These are phyloP conservation scores for Saitozyma podzolica DNA, from an alignment of 768 basidiomycete species.

Conservation along the genomic window DNA sequence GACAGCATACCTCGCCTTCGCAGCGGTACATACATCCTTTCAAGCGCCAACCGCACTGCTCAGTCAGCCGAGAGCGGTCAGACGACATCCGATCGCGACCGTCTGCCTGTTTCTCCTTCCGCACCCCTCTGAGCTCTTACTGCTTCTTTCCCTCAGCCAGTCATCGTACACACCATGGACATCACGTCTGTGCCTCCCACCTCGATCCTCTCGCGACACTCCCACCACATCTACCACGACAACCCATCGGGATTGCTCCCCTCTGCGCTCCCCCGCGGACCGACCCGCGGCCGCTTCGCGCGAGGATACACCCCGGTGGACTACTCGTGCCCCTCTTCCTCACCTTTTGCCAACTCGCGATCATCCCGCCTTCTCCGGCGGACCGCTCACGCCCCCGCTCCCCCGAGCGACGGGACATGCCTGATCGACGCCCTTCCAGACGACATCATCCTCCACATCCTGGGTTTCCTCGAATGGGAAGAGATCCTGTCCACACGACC, in stretches of 20 bases:
- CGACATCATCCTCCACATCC: constrained; percentile 25
- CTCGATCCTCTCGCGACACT: constrained; percentile 28
- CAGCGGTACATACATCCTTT: too few relatives aligned
- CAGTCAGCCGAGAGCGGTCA: too few relatives aligned
- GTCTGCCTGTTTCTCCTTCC: too few relatives aligned
- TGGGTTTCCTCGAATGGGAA: constrained; percentile 22
- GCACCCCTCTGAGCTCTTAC: too few relatives aligned
- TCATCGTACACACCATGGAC: constrained; percentile 20
- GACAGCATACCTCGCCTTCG: too few relatives aligned
- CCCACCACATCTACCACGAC: constrained; percentile 25
- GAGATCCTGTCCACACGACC: constrained; percentile 20
- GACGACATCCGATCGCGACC: too few relatives aligned
- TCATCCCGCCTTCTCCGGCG: constrained; percentile 4
- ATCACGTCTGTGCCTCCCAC: constrained; percentile 32
- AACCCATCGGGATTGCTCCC: neutral
- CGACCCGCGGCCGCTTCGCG: neutral
- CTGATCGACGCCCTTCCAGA: constrained; percentile 27
- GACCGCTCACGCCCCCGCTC: constrained; percentile 3
- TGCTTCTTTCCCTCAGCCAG: too few relatives aligned
- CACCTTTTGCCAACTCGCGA: constrained; percentile 9
- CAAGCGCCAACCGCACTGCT: too few relatives aligned
- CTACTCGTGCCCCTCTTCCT: neutral
- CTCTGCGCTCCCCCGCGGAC: constrained; percentile 2
- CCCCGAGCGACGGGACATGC: constrained; percentile 25
- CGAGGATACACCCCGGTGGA: neutral